Evolutionary conservation across 2,329 filamentous ascomycete genomes (phyloP).

Genomic region (Fusarium musae): DNA sequence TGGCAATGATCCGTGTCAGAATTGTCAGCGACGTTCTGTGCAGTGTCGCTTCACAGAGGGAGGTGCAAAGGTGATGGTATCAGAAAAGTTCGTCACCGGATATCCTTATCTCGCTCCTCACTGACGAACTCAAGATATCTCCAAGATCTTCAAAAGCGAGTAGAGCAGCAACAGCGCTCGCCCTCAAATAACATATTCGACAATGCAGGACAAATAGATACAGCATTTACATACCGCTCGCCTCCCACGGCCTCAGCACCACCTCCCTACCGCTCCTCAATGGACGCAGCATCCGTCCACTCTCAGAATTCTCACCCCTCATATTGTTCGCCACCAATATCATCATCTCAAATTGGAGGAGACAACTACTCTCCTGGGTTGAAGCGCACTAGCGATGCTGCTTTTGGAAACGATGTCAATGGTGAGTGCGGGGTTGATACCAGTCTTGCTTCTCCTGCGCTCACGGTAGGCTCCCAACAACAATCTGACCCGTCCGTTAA

Average conservation of each 20-base stretch:
- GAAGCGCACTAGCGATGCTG: conserved; percentile 26
- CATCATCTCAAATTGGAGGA: conserved; percentile 3
- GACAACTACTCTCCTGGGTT: neutral
- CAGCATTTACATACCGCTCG: conserved; percentile 16
- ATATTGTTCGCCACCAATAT: conserved; percentile 21
- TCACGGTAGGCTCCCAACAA: conserved; percentile 17
- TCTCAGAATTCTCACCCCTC: conserved; percentile 13
- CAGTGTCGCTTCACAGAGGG: conserved; percentile 48
- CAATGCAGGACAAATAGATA: neutral
- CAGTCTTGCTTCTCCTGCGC: conserved; percentile 31
- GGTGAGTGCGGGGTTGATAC: conserved; percentile 25
- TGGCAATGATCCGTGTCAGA: conserved; percentile 48
- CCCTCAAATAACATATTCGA: conserved; percentile 9
- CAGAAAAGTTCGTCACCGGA: conserved; percentile 44
- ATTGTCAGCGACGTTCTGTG: conserved; percentile 46
- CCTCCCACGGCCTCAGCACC: conserved; percentile 19
- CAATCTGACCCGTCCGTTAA: conserved; percentile 15
- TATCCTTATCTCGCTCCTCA: neutral
- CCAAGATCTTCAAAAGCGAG: conserved; percentile 39
- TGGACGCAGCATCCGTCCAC: conserved; percentile 9
- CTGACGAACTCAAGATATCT: conserved; percentile 39
- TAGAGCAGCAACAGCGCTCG: conserved; percentile 29
- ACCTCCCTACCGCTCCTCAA: conserved; percentile 31
- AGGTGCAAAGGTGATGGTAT: conserved; percentile 45
- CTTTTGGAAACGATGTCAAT: conserved; percentile 25